A percentile compares a stretch with the other conserved stretches of the same genome.
These are phyloP conservation scores for Xylariales sp. DNA, from an alignment of 2,329 filamentous ascomycete species.

Conservation along the genomic window DNA sequence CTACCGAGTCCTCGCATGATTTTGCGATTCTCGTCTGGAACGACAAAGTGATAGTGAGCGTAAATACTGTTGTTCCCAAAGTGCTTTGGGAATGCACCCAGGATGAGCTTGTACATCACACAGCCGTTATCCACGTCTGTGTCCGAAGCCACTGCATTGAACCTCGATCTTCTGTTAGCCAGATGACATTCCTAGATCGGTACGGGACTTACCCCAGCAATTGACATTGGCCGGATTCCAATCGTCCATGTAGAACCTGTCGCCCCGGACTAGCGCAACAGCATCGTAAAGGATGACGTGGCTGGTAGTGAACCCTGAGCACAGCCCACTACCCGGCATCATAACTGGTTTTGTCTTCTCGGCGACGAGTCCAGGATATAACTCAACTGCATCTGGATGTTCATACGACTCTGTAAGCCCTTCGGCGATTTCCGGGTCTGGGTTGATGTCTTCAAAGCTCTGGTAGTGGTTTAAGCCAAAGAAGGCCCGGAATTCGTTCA, in stretches of 20 bases:
- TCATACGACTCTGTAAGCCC: conserved; percentile 66
- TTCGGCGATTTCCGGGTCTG: conserved; percentile 65
- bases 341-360: conserved; percentile 73
- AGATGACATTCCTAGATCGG: too few species aligned
- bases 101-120: conserved; percentile 79
- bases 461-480: conserved; percentile 72
- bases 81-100: conserved; percentile 74
- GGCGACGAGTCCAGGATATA: conserved; percentile 74
- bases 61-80: conserved; percentile 77
- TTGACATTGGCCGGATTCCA: conserved; percentile 71
- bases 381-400: conserved; percentile 73
- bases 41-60: conserved; percentile 61
- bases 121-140: conserved; percentile 73
- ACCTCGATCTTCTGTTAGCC: too few species aligned
- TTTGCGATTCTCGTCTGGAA: neutral
- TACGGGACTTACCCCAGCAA: conserved; percentile 79
- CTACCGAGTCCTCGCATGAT: too few species aligned
- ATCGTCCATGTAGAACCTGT: conserved; percentile 75
- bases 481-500: conserved; percentile 84
- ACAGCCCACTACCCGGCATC: conserved; percentile 61
- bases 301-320: conserved; percentile 70
- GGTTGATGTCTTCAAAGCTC: conserved; percentile 80
- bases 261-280: conserved; percentile 71
- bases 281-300: conserved; percentile 74
- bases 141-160: conserved; percentile 68